Percentiles rank a stretch among this genome's conserved stretches.
These are phyloP conservation scores for Paracoccidioides lutzii DNA, from an alignment of 2,329 filamentous ascomycete genomes.

Conservation along the genomic window DNA sequence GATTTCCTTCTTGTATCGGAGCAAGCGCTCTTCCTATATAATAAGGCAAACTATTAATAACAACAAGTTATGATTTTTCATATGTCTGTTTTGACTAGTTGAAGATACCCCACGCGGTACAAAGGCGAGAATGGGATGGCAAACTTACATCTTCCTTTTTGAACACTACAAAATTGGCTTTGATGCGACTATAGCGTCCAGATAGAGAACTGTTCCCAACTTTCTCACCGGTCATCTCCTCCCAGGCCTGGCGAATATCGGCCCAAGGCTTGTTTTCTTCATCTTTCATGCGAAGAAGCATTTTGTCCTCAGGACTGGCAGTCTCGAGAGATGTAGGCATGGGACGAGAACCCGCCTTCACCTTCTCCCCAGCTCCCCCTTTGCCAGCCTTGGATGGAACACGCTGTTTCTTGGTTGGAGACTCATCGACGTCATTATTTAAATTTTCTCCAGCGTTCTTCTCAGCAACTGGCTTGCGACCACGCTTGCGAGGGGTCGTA, in stretches of 20 bases:
- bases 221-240: slow-evolving; percentile 18
- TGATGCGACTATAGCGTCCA: slow-evolving; percentile 28
- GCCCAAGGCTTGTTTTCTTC: slow-evolving; percentile 15
- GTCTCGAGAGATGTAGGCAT: slow-evolving; percentile 16
- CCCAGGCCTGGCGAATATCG: slow-evolving; percentile 17
- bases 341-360: slow-evolving; percentile 7
- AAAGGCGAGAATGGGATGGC: not conserved
- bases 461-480: slow-evolving; percentile 10
- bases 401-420: slow-evolving; percentile 6
- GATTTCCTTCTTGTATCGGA: slow-evolving; percentile 26
- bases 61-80: not conserved
- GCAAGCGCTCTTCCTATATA: slow-evolving; percentile 18
- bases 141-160: slow-evolving; percentile 23
- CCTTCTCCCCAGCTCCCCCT: slow-evolving; percentile 1
- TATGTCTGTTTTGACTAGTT: not conserved
- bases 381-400: slow-evolving; percentile 2
- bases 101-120: not conserved
- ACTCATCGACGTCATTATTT: not conserved
- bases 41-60: not conserved
- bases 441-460: not conserved
- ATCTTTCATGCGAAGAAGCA: slow-evolving; percentile 21
- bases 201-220: slow-evolving; percentile 25
- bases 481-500: slow-evolving; percentile 14
- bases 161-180: slow-evolving; percentile 27
- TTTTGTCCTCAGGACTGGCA: slow-evolving; percentile 13